Conservation (phyloP, 2,329 filamentous ascomycete species). For the Amauroascus niger region DNA sequence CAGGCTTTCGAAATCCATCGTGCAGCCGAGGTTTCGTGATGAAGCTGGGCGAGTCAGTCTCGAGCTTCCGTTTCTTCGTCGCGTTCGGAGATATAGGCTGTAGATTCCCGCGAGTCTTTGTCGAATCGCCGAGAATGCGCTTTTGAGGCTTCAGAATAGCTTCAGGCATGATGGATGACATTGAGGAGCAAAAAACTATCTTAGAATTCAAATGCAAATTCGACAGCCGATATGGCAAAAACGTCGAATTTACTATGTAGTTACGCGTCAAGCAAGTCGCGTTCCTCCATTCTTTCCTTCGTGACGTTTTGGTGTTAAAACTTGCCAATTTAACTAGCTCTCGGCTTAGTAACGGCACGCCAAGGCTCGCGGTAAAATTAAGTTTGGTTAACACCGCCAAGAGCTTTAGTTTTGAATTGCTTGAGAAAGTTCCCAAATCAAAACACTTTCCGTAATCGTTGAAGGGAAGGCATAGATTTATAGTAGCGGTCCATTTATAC, state of each 20-base stretch:
- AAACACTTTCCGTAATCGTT: no score
- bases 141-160: conserved; percentile 51
- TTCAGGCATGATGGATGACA: conserved; percentile 30
- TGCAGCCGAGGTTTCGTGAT: conserved; percentile 53
- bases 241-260: no score
- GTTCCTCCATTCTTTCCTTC: neutral
- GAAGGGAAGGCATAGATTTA: no score
- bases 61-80: conserved; percentile 76
- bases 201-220: neutral
- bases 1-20: conserved; percentile 46
- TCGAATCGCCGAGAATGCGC: conserved; percentile 60
- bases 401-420: no score
- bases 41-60: conserved; percentile 42
- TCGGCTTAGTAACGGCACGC: neutral
- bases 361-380: no score
- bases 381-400: no score
- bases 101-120: conserved; percentile 52
- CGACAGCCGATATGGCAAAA: neutral
- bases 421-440: no score
- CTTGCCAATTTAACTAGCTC: neutral
- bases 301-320: conserved; percentile 1
- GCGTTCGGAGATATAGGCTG: conserved; percentile 44
- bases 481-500: no score
- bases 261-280: neutral
- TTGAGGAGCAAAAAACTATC: neutral